Percentiles rank a stretch among this genome's conserved stretches.
phyloP scores from a whole-genome alignment of 805 yeast species.

The Lipomyces starkeyi region DNA sequence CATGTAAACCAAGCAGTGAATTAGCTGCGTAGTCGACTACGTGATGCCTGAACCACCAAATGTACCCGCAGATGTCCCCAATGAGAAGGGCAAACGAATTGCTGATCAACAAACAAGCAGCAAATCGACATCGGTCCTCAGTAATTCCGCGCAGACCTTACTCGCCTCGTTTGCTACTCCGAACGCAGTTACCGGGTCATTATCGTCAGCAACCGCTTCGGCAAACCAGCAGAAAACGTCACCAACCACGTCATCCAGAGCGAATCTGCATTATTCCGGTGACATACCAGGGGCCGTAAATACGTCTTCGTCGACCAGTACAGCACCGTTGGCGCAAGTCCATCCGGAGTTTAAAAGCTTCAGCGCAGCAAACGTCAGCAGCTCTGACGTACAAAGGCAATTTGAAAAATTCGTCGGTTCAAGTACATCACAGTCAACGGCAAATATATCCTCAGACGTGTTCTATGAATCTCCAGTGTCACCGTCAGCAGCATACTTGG shows the following conservation, averaged over 20 bases:
- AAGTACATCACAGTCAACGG: not conserved
- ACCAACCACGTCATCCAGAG: not conserved
- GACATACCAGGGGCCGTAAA: not conserved
- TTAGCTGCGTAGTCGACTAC: not conserved
- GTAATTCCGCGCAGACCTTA: conserved; percentile 20
- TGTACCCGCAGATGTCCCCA: not conserved
- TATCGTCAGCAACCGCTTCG: conserved; percentile 11
- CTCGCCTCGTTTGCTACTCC: conserved; percentile 26
- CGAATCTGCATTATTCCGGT: not conserved
- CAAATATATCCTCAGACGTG: not conserved
- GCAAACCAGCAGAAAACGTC: conserved; percentile 13
- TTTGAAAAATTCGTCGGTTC: not conserved
- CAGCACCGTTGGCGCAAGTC: not conserved
- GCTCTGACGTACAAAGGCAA: not conserved
- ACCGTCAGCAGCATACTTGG: not conserved
- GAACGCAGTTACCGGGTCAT: conserved; percentile 8
- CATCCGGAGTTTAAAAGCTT: not conserved
- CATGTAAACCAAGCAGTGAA: not conserved
- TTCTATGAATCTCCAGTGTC: not conserved
- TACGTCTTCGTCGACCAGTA: not conserved
- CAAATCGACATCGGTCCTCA: conserved; percentile 9
- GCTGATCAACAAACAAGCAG: not conserved
- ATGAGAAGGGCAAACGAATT: conserved; percentile 16
- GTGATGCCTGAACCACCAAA: not conserved
- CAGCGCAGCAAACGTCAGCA: not conserved